These are phyloP conservation scores for Crucihimalaya himalaica DNA, from an alignment of 345 rosid species.

Conservation along the genomic window DNA sequence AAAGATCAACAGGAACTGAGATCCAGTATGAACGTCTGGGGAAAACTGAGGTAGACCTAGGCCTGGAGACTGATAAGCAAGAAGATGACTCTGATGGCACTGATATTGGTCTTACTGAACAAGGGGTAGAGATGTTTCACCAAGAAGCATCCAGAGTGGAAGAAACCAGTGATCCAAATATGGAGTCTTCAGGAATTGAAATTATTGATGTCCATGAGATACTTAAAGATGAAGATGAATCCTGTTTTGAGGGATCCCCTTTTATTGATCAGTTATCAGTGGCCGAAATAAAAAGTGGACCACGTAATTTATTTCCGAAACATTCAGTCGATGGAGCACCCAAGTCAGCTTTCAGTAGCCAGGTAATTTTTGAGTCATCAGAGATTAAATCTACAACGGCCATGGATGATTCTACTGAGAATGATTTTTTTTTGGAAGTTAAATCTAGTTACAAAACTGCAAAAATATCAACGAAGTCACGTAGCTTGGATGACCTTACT, in stretches of 20 bases:
- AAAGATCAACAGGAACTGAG: constrained; percentile 33
- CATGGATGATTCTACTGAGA: constrained; percentile 35
- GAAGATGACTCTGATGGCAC: constrained; percentile 39
- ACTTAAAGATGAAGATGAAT: constrained; percentile 47
- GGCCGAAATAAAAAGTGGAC: constrained; percentile 36
- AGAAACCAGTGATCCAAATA: constrained; percentile 33
- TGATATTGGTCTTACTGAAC: constrained; percentile 49
- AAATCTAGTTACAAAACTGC: constrained; percentile 47
- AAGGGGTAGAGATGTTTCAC: constrained; percentile 53
- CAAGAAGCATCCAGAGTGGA: constrained; percentile 36
- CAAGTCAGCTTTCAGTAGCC: constrained; percentile 42
- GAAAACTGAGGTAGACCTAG: constrained; percentile 25
- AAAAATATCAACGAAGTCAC: constrained; percentile 45
- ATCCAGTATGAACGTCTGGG: constrained; percentile 4
- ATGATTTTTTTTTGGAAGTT: constrained; percentile 42
- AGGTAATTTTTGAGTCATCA: constrained; percentile 42
- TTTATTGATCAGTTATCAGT: constrained; percentile 25
- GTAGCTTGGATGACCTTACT: constrained; percentile 64
- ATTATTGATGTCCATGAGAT: constrained; percentile 57
- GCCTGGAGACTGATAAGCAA: constrained; percentile 38
- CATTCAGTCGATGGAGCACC: constrained; percentile 36
- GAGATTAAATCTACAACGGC: constrained; percentile 40
- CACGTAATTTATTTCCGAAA: constrained; percentile 21
- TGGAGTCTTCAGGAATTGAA: constrained; percentile 47
- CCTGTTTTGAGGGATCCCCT: constrained; percentile 30